Evolutionary conservation across 306 rosid genomes (phyloP).

Genomic region (Begonia peltatifolia): DNA sequence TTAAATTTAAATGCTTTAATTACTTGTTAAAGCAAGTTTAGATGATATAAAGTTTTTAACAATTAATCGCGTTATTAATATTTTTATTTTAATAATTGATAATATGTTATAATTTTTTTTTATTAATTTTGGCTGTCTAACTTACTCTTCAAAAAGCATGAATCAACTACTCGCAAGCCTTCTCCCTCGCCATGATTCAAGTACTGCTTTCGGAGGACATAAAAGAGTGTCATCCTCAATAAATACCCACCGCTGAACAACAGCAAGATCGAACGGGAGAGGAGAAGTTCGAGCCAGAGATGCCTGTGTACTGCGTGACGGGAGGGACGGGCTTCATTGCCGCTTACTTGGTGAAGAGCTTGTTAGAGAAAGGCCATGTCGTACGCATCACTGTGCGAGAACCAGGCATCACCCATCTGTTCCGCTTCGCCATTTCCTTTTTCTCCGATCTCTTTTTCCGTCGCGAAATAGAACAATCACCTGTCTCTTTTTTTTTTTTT

Average conservation of each 20-base stretch:
- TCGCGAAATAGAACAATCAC: no score
- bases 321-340: conserved; percentile 86
- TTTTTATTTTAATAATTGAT: no score
- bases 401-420: conserved; percentile 27
- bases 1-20: no score
- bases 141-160: no score
- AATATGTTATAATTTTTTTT: no score
- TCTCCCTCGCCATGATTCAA: no score
- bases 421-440: background rate
- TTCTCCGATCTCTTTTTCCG: background rate
- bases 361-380: conserved; percentile 48
- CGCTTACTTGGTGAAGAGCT: conserved; percentile 45
- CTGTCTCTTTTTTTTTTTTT: background rate
- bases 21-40: no score
- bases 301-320: conserved; percentile 69
- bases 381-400: conserved; percentile 66
- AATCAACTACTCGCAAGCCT: no score
- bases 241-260: background rate
- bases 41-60: no score
- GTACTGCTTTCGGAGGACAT: no score
- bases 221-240: background rate
- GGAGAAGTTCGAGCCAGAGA: conserved; percentile 8
- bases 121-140: no score
- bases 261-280: background rate
- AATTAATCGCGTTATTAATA: no score